Base-by-base conservation (phyloP, 805 yeast species). In the Metschnikowia continentalis region DNA sequence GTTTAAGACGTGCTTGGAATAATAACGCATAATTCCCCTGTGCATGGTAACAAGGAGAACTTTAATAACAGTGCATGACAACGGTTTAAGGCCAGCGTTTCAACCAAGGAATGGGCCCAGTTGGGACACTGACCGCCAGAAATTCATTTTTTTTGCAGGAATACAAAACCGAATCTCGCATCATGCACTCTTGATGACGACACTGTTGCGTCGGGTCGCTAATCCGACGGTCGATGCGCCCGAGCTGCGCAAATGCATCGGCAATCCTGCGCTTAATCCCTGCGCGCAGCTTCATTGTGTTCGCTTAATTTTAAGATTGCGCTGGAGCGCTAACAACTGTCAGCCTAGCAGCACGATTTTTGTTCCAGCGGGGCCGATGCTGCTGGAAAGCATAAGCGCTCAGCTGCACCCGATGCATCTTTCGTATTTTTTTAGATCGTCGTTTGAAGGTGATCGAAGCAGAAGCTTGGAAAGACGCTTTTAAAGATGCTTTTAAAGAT, bases 221-320 rank as follows among this genome's bases (percentile, higher is more conserved):
- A 19, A 32, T 11, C 7, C 43, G 43, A 35, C 35, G 43, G 36
- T 8, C 15, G 36, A 15, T 33, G 36, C 36, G 36, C 36, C 36
- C 14, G 15, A 33, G 36, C 36, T 33, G 36, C 36, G 36, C 15
- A 7, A 33, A 14, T 14, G 17, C 36, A 33, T 33, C 36, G 36
- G 43, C 35, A 41, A 41, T 41, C 43, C 43, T 17, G 43, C 43
- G 43, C 22, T 6, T 26, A 26, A 35, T 22, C 43, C 43, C 43
- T 41, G 43, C 43, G 43, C 35, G 19, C 32, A 26, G 30, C 30
- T 15, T 15, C 11, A 30, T 26, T 10, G 15, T 37, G 10, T 41
- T 41, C 43, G 43, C 35, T 41, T 41, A 41, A 41, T 17, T 17
- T n/a, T 6, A 39, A 39, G 42, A 11, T 33, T 33, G 10, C 15